Percentiles rank a stretch among this genome's conserved stretches.
These are phyloP conservation scores for Neurospora crassa DNA, from an alignment of 2,329 filamentous ascomycete genomes.

Conservation along the genomic window DNA sequence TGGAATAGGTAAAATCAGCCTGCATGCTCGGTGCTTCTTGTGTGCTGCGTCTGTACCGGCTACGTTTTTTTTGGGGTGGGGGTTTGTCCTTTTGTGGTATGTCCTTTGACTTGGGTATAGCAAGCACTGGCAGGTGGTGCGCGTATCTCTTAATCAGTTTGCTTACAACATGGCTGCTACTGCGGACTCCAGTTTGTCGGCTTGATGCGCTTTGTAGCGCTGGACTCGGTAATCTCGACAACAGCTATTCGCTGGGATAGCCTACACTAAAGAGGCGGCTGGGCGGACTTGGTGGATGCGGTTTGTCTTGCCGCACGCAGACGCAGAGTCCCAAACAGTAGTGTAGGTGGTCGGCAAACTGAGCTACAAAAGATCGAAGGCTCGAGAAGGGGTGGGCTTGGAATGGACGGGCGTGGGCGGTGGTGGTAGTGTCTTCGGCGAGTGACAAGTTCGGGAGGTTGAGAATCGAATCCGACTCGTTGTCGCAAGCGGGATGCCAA, in stretches of 20 bases:
- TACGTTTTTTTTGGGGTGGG: not conserved
- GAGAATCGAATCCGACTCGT: not conserved
- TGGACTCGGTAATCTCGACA: not conserved
- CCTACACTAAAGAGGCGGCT: not conserved
- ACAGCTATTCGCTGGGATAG: not conserved
- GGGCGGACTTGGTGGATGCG: not conserved
- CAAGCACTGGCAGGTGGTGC: not conserved
- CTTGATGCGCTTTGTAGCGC: not conserved
- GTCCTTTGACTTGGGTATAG: not conserved
- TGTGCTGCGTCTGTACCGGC: not conserved
- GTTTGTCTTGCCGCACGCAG: not conserved
- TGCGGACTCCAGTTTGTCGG: not conserved
- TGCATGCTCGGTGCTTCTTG: not conserved
- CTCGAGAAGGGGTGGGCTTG: not conserved
- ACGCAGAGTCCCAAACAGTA: not conserved
- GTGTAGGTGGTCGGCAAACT: not conserved
- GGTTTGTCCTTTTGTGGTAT: not conserved
- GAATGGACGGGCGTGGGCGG: not conserved
- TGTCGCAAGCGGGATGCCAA: not conserved
- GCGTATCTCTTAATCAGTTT: not conserved
- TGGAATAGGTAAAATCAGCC: not conserved
- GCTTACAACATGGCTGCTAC: not conserved
- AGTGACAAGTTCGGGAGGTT: not conserved
- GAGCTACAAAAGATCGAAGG: not conserved
- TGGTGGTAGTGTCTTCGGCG: not conserved